Conservation (phyloP, 1,139 yeast genomes). For the Candida buenavistaensis region DNA sequence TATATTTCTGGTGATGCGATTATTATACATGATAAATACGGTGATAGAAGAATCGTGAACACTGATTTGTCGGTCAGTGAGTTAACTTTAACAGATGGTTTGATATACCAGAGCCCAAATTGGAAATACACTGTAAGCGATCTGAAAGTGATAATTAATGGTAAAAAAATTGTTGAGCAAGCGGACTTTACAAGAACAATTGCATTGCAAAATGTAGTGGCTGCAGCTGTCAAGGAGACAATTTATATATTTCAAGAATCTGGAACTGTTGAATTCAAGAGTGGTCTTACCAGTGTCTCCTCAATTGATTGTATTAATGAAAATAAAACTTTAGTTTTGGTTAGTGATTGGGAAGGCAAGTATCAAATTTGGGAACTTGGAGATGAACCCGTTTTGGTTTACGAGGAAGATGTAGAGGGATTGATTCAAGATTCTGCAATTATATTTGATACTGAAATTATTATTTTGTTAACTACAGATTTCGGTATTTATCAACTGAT, state of each 20-base stretch:
- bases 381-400: not conserved
- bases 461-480: constrained; percentile 5
- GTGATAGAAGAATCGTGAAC: no score
- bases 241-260: not conserved
- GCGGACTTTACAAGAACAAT: no score
- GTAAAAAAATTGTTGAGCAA: no score
- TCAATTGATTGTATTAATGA: constrained; percentile 3
- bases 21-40: not conserved
- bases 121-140: no score
- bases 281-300: not conserved
- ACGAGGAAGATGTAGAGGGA: not conserved
- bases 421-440: constrained; percentile 3
- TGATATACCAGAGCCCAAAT: no score
- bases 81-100: no score
- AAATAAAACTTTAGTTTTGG: not conserved
- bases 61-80: no score
- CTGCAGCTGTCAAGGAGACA: not conserved
- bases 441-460: not conserved
- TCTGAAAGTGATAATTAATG: no score
- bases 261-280: not conserved
- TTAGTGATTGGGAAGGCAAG: constrained; percentile 3
- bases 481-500: constrained; percentile 3
- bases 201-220: no score
- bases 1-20: no score
- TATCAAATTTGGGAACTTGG: constrained; percentile 3